Evolutionary conservation across 805 yeast genomes (phyloP).

Genomic region (Kluyveromyces nonfermentans): DNA sequence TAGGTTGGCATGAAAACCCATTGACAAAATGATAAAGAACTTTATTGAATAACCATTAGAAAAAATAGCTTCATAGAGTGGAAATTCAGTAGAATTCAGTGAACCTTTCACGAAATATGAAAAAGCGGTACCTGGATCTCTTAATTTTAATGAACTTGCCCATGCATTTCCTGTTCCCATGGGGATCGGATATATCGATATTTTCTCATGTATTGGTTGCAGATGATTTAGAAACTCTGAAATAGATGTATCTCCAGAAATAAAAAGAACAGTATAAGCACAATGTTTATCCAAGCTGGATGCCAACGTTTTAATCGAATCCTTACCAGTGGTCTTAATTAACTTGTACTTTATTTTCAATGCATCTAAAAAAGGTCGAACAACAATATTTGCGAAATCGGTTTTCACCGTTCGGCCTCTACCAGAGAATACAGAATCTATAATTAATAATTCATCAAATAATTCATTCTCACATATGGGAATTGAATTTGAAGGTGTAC

Average conservation of each 20-base stretch:
- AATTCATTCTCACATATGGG: neutral
- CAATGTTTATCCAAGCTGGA: slow-evolving; percentile 15
- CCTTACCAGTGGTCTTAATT: slow-evolving; percentile 33
- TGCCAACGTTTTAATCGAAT: slow-evolving; percentile 37
- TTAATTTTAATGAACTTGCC: slow-evolving; percentile 47
- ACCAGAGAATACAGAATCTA: slow-evolving; percentile 33
- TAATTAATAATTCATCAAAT: slow-evolving; percentile 15
- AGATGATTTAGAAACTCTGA: slow-evolving; percentile 61
- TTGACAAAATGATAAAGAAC: slow-evolving; percentile 60
- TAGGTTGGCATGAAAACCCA: slow-evolving; percentile 81
- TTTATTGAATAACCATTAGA: slow-evolving; percentile 21
- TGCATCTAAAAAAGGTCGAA: slow-evolving; percentile 39
- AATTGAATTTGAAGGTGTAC: neutral
- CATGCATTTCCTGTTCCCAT: slow-evolving; percentile 85
- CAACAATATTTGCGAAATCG: slow-evolving; percentile 34
- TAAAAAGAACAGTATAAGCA: slow-evolving; percentile 40
- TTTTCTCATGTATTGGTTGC: slow-evolving; percentile 4
- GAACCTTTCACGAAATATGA: slow-evolving; percentile 25
- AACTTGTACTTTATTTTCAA: slow-evolving; percentile 33
- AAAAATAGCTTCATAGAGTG: slow-evolving; percentile 27
- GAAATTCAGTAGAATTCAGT: slow-evolving; percentile 15
- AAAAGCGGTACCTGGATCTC: slow-evolving; percentile 29
- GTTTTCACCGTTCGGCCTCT: slow-evolving; percentile 25
- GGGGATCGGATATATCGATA: slow-evolving; percentile 40
- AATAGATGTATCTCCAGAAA: slow-evolving; percentile 84